Percentiles rank a stretch among this genome's conserved stretches.
Conservation (phyloP, 1,284 basidiomycete genomes). For the Leucoagaricus sp. region DNA sequence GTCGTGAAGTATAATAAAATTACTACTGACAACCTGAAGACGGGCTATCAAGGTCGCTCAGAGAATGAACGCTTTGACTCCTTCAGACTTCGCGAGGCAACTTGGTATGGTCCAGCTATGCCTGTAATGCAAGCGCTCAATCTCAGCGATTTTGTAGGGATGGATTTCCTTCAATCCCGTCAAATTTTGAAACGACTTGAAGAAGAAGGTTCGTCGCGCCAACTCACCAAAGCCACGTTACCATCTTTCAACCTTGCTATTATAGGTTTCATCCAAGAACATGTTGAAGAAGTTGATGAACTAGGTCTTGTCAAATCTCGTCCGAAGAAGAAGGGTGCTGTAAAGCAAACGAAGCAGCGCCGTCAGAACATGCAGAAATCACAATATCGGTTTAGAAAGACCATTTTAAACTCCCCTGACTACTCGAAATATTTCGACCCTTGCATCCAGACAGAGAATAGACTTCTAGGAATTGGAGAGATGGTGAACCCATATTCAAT, state of each 20-base stretch:
- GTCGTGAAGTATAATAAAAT: conserved; percentile 1
- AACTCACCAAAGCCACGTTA: background rate
- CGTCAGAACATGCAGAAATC: conserved; percentile 54
- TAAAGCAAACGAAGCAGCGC: conserved; percentile 46
- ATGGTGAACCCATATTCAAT: conserved; percentile 43
- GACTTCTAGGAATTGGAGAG: conserved; percentile 57
- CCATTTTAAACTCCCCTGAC: conserved; percentile 41
- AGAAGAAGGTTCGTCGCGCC: conserved; percentile 59
- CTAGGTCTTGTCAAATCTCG: conserved; percentile 46
- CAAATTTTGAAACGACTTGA: conserved; percentile 71
- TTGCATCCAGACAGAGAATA: conserved; percentile 55
- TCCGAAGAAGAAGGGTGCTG: conserved; percentile 44
- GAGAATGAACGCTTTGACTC: conserved; percentile 44
- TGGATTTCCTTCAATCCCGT: conserved; percentile 43
- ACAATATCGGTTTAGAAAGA: conserved; percentile 56
- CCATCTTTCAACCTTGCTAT: background rate
- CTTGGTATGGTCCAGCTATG: conserved; percentile 44
- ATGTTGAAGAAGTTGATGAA: conserved; percentile 47
- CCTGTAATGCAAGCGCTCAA: background rate
- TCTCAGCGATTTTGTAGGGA: conserved; percentile 36
- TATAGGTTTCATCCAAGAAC: conserved; percentile 61
- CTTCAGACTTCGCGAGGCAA: conserved; percentile 56
- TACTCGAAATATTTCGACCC: conserved; percentile 74
- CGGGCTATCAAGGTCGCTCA: conserved; percentile 75
- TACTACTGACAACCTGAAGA: conserved; percentile 26